Evolutionary conservation across 2,329 filamentous ascomycete genomes (phyloP), one percentile per base, ranked within the genome.

Genomic region (Fusarium nanum): DNA sequence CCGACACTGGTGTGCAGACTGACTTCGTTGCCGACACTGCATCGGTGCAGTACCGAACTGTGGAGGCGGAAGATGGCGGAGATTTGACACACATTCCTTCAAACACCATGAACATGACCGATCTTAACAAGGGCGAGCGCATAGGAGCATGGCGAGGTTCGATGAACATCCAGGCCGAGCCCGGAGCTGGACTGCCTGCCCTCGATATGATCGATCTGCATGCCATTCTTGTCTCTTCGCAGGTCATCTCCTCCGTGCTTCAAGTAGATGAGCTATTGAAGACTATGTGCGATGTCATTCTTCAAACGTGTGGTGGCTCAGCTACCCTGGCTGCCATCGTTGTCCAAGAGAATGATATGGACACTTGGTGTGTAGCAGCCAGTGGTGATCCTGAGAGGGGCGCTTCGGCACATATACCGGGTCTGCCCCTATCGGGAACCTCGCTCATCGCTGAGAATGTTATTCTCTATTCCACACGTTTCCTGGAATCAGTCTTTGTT

Each of bases 171-270:
- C 84, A 86, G 61, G 79, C 85, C 8, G 88, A 89, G 68, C 83
- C 86, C 22, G 87, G 86, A 5, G 87, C 83, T 37, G 89, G 90
- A 13, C 83, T 94, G 63, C 91, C 91, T 42, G 89, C 91, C 28
- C 85, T 95, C 56, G 92, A 95, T 80, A 94, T 95, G 90, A 90
- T 95, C 75, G 92, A 94, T 78, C 79, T 94, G 66, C 90, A 92
- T 44, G 91, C 91, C 25, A 94, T 95, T 62, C 83, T 95, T 16
- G 89, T 92, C 72, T 93, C 91, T 5, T 93, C 91, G 12, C 92
- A 94, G 76, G 87, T 94, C 45, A 90, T 95, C 45, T 94, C 92
- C 7, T 94, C 92, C 18, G 91, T 94, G 53, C 80, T 95, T 13
- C 87, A 92, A 69, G 88, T 94, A 14, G 92, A 94, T 68, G 87